Base-by-base conservation (phyloP, 2,329 filamentous ascomycete species). In the Xylariales sp. region DNA sequence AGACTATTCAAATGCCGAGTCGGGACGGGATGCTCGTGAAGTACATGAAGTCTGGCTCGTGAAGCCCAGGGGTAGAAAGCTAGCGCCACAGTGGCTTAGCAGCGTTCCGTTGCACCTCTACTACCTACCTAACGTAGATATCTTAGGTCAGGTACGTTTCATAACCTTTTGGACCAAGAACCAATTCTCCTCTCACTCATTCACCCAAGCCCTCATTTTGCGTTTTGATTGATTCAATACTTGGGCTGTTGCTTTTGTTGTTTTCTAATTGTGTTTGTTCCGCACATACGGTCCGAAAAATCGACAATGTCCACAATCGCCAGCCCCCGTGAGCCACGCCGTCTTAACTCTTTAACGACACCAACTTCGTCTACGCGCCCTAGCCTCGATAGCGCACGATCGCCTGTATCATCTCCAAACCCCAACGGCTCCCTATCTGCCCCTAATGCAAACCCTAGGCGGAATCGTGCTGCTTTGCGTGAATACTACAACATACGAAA, bases 401-500 rank as follows among this genome's bases (percentile, higher is more conserved):
- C 90, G 67, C 86, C 83, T 69, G 82, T 87, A 69, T 82, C 80
- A 65, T 91, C 87, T 1, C 87, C 86, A 67, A 83, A 82, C 74
- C 81, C 78, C 62, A 79, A 78, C 66, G 64, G 75, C 64, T 62
- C 69, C 8, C 46, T 72, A 65, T 70, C 74, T n/a, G 64, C 66
- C 12, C 54, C 64, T 6, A 70, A 67, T 64, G 64, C 71, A 1
- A 79, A 75, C 75, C 81, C 78, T 71, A 84, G 85, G 64, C 82
- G 91, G 69, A 97, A 97, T 81, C 92, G 95, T 71, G 89, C 91
- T 64, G 95, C 95, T 6, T 86, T 98, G 23, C 91, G 96, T 75
- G 94, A 97, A 77, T 98, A 97, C 84, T 98, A 98, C 82, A 96
- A 96, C 77, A 86, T 98, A 57, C 91, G 90, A 72, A 83, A 83